These are phyloP conservation scores for Sporobolomyces pararoseus DNA, from an alignment of 768 basidiomycete genomes.

Conservation along the genomic window DNA sequence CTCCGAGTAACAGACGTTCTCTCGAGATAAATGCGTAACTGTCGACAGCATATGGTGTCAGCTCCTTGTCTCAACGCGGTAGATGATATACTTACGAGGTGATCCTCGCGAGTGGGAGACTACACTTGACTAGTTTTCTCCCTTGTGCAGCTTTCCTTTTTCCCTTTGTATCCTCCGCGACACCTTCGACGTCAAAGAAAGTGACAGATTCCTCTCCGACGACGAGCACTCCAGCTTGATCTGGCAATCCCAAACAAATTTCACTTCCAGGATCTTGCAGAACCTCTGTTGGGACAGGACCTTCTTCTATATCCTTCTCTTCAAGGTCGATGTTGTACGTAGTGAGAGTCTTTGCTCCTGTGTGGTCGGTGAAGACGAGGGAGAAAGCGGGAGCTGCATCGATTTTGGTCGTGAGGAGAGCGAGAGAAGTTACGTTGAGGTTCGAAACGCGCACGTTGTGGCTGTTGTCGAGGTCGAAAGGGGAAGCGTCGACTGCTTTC, in stretches of 20 bases:
- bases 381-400: constrained; percentile 55
- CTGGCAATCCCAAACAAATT: constrained; percentile 25
- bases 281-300: constrained; percentile 6
- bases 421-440: constrained; percentile 64
- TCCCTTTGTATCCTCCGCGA: constrained; percentile 4
- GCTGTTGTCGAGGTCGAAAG: constrained; percentile 32
- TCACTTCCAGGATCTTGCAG: constrained; percentile 41
- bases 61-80: not conserved
- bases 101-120: constrained; percentile 38
- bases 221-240: constrained; percentile 44
- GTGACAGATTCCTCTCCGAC: constrained; percentile 44
- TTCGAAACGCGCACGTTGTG: constrained; percentile 55
- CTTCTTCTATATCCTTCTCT: constrained; percentile 44
- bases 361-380: constrained; percentile 65
- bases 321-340: constrained; percentile 37
- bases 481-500: not conserved
- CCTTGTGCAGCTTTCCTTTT: constrained; percentile 14
- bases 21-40: constrained; percentile 1
- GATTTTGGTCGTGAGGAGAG: constrained; percentile 57
- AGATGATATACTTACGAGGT: constrained; percentile 24
- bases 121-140: constrained; percentile 16
- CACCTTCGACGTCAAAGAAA: constrained; percentile 5
- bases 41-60: no score
- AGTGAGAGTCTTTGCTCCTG: constrained; percentile 47
- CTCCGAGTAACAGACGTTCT: constrained; percentile 34